These are phyloP conservation scores for Ogataea philodendri DNA, from an alignment of 805 yeast species.

Conservation along the genomic window DNA sequence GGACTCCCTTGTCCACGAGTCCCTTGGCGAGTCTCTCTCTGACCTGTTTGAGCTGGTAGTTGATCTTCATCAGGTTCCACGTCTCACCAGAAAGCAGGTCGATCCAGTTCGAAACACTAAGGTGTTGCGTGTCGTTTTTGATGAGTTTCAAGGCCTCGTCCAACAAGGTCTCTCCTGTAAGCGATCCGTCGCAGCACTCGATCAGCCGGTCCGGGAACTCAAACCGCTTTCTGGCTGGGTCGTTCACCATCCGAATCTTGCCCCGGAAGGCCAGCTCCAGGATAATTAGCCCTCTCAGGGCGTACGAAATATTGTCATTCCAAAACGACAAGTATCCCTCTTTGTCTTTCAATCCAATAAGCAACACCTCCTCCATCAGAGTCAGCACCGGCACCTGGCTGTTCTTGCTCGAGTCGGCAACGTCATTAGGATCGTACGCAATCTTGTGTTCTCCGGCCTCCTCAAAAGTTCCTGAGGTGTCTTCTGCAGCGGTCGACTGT, in stretches of 20 bases:
- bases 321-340: conserved; percentile 97
- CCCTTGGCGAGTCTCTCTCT: conserved; percentile 96
- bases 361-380: conserved; percentile 92
- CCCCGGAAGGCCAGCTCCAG: conserved; percentile 91
- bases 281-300: conserved; percentile 89
- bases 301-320: conserved; percentile 97
- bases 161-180: conserved; percentile 92
- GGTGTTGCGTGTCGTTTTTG: conserved; percentile 75
- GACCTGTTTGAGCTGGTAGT: conserved; percentile 94
- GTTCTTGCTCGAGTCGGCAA: conserved; percentile 39
- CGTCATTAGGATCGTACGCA: conserved; percentile 78
- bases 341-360: conserved; percentile 90
- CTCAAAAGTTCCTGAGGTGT: conserved; percentile 15
- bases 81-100: conserved; percentile 94
- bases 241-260: conserved; percentile 84
- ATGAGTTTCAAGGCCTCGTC: conserved; percentile 92
- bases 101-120: conserved; percentile 87
- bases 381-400: conserved; percentile 70
- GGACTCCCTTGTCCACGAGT: conserved; percentile 91
- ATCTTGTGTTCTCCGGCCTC: conserved; percentile 48
- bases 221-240: conserved; percentile 85
- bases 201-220: conserved; percentile 84
- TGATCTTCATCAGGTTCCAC: conserved; percentile 93
- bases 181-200: conserved; percentile 78
- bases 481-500: conserved; percentile 24